Base-by-base conservation (phyloP, 129 eudicot genomes). In the Escallonia rubra region DNA sequence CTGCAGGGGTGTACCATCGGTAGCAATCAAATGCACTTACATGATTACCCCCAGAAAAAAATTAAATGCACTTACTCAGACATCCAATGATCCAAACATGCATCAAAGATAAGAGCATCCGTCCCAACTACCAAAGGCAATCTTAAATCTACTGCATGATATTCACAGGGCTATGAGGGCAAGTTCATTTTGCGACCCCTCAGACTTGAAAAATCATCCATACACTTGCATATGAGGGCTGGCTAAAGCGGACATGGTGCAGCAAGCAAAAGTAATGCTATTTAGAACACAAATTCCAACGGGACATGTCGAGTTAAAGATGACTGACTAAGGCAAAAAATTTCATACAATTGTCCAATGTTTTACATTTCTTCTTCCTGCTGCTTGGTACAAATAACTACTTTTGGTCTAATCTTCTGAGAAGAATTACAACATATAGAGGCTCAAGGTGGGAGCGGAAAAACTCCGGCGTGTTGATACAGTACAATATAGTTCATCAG, bases 351-450 rank as follows among this genome's bases (percentile, higher is more conserved):
- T 3, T 54, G 5, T 67, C 41, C 55, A 54, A 4, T 67, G 15
- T 54, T 61, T 47, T 39, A 57, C 67, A 71, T 72, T 66, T 63
- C 62, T 55, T 74, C 14, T 57, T 51, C 64, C 23, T 50, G 8
- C 51, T 76, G 45, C 55, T 68, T 43, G 44, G 34, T 67, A 57
- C 57, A 75, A 55, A 67, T 65, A 81, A 16, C 34, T 23, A 59
- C 68, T 9, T 11, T 69, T 41, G 16, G 11, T 56, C 61, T 38
- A 57, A 61, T 69, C 63, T 66, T 15, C 38, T 40, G 62, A 23
- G 16, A 55, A 59, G 5, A 59, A 66, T 58, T 50, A 61, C 63
- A 41, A 34, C 59, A 62, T 53, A 43, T n/a, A 65, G 4, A 61
- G 52, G 74, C 78, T 68, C 63, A 72, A 58, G 65, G 23, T n/a